Conservation (phyloP, 2,329 filamentous ascomycete genomes). For the Ophiosphaerella narmari region DNA sequence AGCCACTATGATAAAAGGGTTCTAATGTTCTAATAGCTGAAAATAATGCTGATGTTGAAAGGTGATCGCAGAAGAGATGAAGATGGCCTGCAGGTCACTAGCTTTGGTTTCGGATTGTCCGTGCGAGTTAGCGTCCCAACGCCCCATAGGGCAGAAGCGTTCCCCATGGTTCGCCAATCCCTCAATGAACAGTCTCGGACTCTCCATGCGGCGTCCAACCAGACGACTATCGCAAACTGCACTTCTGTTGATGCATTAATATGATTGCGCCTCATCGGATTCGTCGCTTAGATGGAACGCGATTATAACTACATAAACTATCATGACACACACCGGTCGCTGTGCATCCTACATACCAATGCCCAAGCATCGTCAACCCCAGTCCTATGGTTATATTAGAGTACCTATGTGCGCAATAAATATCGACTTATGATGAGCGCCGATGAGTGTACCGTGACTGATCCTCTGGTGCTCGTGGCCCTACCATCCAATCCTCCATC, state of each 20-base stretch:
- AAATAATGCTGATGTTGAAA: constrained; percentile 22
- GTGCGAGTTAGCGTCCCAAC: background rate
- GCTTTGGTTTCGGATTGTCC: background rate
- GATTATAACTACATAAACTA: no score
- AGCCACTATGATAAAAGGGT: constrained; percentile 15
- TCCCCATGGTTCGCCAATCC: background rate
- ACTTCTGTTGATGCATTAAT: no score
- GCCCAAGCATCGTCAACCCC: no score
- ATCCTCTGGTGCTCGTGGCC: constrained; percentile 69
- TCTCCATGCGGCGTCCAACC: no score
- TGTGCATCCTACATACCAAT: no score
- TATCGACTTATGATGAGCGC: constrained; percentile 21
- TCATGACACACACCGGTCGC: background rate
- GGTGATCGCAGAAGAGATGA: constrained; percentile 17
- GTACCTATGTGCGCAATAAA: background rate
- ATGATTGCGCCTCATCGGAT: no score
- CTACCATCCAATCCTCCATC: constrained; percentile 99
- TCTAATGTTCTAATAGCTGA: constrained; percentile 16
- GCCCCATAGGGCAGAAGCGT: background rate
- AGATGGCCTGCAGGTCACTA: constrained; percentile 4
- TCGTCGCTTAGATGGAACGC: no score
- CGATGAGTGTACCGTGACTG: constrained; percentile 25
- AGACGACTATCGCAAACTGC: no score
- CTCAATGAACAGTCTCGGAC: no score
- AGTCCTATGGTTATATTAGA: no score